These are phyloP conservation scores for Colletotrichum trifolii DNA, from an alignment of 2,329 filamentous ascomycete genomes.

Conservation along the genomic window DNA sequence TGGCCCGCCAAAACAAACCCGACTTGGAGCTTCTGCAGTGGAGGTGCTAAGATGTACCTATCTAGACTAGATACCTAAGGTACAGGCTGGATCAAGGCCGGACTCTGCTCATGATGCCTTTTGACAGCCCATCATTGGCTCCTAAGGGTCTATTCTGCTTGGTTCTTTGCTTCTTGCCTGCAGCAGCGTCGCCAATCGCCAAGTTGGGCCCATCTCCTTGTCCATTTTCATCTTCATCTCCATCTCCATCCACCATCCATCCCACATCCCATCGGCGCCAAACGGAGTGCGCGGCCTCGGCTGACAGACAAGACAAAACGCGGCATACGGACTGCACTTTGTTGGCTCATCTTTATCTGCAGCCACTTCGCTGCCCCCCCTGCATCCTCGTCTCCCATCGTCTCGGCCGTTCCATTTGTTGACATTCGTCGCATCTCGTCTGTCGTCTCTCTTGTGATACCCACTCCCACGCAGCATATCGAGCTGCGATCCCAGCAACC, in stretches of 20 bases:
- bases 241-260: no score
- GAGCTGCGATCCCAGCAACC: conserved; percentile 19
- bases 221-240: no score
- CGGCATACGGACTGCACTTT: background rate
- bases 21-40: background rate
- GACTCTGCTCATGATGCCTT: conserved; percentile 19
- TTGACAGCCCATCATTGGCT: conserved; percentile 12
- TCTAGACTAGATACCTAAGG: no score
- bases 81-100: no score
- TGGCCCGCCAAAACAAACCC: conserved; percentile 23
- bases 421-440: conserved; percentile 24
- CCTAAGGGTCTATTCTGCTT: background rate
- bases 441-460: background rate
- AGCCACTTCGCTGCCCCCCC: conserved; percentile 16
- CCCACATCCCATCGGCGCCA: background rate
- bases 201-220: no score
- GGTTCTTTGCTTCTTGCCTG: background rate
- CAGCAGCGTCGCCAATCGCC: no score
- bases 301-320: background rate
- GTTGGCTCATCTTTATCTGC: background rate
- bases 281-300: conserved; percentile 9
- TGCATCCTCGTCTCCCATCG: conserved; percentile 2
- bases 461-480: conserved; percentile 29
- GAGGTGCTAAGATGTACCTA: no score
- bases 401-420: conserved; percentile 31